Percentiles rank a stretch among this genome's conserved stretches.
Evolutionary conservation across 768 basidiomycete species (phyloP).

Genomic region (Pisolithus orientalis): DNA sequence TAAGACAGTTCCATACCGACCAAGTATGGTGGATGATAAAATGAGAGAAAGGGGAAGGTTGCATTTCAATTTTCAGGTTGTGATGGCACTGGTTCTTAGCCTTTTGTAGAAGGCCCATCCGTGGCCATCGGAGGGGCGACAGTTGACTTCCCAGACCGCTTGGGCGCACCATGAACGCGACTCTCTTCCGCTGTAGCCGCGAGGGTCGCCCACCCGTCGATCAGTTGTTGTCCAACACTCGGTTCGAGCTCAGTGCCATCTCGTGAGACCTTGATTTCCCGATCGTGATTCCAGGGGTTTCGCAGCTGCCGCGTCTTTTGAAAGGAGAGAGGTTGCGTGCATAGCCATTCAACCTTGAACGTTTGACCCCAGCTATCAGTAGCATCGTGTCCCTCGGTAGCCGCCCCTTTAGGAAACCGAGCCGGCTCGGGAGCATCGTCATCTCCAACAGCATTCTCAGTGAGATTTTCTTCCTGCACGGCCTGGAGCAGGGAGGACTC

Average conservation of each 20-base stretch:
- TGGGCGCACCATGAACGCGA: background rate
- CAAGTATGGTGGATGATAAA: background rate
- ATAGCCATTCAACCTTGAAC: slow-evolving; percentile 82
- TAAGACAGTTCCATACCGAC: background rate
- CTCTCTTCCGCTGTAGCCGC: slow-evolving; percentile 6
- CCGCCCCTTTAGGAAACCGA: slow-evolving; percentile 13
- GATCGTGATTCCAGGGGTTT: slow-evolving; percentile 90
- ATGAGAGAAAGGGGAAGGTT: background rate
- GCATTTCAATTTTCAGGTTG: background rate
- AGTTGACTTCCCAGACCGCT: background rate
- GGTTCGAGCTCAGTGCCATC: slow-evolving; percentile 95
- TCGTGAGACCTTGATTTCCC: slow-evolving; percentile 74
- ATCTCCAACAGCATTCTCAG: slow-evolving; percentile 9
- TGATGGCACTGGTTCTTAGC: background rate
- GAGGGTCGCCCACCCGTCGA: slow-evolving; percentile 62
- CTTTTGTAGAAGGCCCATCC: background rate
- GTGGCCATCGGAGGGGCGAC: background rate
- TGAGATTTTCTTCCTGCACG: slow-evolving; percentile 18
- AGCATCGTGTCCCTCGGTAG: slow-evolving; percentile 11
- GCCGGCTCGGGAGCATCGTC: slow-evolving; percentile 17
- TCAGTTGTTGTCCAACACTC: slow-evolving; percentile 52
- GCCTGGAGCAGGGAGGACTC: slow-evolving; percentile 12
- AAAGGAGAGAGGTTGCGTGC: slow-evolving; percentile 67
- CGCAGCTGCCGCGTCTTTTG: slow-evolving; percentile 69
- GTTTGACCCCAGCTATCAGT: slow-evolving; percentile 60